Evolutionary conservation across 1,284 basidiomycete genomes (phyloP), one percentile per base, ranked within the genome.

Genomic region (Cutaneotrichosporon sp.): DNA sequence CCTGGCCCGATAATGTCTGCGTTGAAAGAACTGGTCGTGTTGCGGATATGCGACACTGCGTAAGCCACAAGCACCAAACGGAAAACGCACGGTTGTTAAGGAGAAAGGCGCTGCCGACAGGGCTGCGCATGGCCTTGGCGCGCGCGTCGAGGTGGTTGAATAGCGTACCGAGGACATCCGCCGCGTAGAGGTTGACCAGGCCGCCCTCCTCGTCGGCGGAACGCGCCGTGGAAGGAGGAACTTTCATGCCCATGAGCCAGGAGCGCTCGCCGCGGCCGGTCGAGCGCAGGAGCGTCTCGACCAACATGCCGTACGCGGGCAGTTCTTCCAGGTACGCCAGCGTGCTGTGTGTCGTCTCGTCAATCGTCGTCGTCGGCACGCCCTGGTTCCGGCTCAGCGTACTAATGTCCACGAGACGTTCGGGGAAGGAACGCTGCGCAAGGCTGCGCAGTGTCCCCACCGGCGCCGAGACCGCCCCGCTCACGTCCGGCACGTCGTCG

Each of bases 171-270:
- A 73, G 56, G 3, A 75, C 65, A 46, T 76, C 75, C 4, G 72
- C 69, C 61, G 55, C 68, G 54, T 67, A 77, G 26, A 76, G 68
- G 50, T 72, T 70, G 39, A 76, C 56, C 17, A 70, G 55, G 10
- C 70, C 73, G 9, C 72, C 75, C 36, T 72, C 73, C 14, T 69
- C 70, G 4, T 48, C 58, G 1, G 66, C 67, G 17, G 50, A 63
- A 33, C 61, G 53, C 9, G 63, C 67, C n/a, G 61, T 57, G 44
- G 63, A 66, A 2, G 69, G 66, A 3, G 66, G 55, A 18, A 68
- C 65, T 14, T 65, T 66, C 22, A 65, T 62, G 33, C 75, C 75
- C 75, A 77, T 77, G 46, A 77, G 65, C 75, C 75, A 77, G 49
- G 72, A 73, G 36, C 75, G 64, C 52, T 77, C 74, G 4, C 64